These are phyloP conservation scores for Pythium monospermum DNA, from an alignment of 352 stramenopile genomes.

Conservation along the genomic window DNA sequence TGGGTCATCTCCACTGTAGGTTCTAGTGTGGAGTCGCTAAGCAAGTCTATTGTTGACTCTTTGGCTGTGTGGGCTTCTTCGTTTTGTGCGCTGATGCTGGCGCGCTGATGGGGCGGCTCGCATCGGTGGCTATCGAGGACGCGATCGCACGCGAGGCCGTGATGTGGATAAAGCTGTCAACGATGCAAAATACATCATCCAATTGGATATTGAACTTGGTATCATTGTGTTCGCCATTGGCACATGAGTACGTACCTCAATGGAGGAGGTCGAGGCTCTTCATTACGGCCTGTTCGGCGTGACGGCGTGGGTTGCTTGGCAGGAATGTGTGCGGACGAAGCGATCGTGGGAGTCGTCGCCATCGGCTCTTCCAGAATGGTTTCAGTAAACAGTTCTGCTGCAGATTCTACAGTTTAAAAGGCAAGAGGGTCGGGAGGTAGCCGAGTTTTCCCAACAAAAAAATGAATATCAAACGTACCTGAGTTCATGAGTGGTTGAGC, in stretches of 20 bases:
- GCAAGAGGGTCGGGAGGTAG: too few relatives aligned
- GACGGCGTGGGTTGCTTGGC: constrained; percentile 4
- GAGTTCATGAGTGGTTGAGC: constrained; percentile 23
- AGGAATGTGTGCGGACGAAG: neutral
- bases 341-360: neutral
- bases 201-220: too few relatives aligned
- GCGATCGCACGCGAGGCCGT: constrained; percentile 28
- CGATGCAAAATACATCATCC: too few relatives aligned
- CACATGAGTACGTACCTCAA: constrained; percentile 13
- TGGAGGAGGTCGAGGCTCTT: constrained; percentile 9
- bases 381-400: neutral
- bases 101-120: constrained; percentile 43
- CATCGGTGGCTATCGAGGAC: neutral
- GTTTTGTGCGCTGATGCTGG: constrained; percentile 37
- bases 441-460: too few relatives aligned
- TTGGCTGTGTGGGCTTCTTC: constrained; percentile 28
- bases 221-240: too few relatives aligned
- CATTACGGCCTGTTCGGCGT: neutral
- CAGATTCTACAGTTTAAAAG: neutral
- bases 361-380: neutral
- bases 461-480: constrained; percentile 11
- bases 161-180: constrained; percentile 34
- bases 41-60: neutral
- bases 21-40: neutral
- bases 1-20: neutral